phyloP scores from a whole-genome alignment of 2,329 filamentous ascomycete species.

The Hypoxylon sp. region DNA sequence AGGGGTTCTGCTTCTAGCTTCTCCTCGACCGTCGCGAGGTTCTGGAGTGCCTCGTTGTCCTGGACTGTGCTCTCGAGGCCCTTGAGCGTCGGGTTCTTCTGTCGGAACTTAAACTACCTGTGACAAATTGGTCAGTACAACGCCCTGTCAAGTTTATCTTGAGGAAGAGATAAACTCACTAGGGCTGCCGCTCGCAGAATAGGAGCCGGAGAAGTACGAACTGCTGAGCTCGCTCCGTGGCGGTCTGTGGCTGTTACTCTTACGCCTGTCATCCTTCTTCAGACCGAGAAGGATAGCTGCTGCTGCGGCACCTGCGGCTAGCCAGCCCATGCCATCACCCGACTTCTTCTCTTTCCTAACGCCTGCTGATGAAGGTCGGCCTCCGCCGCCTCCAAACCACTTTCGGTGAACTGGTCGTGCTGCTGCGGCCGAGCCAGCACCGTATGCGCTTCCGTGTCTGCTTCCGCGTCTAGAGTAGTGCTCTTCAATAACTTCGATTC shows the following conservation, averaged over 20 bases:
- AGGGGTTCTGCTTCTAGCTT: constrained; percentile 9
- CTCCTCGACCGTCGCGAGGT: constrained; percentile 23
- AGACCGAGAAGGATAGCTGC: constrained; percentile 65
- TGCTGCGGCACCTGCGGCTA: constrained; percentile 61
- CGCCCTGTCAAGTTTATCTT: constrained; percentile 38
- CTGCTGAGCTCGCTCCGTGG: constrained; percentile 57
- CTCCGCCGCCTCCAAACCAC: constrained; percentile 63
- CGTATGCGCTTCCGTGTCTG: constrained; percentile 55
- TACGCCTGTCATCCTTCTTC: constrained; percentile 56
- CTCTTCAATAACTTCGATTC: constrained; percentile 70
- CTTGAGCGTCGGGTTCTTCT: constrained; percentile 51
- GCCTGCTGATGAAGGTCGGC: constrained; percentile 50
- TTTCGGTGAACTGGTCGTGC: constrained; percentile 63
- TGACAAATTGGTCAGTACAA: constrained; percentile 42
- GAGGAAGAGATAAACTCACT: constrained; percentile 58
- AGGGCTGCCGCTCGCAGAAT: constrained; percentile 58
- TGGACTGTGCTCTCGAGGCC: constrained; percentile 43
- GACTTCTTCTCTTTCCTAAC: constrained; percentile 58
- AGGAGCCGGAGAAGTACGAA: constrained; percentile 64
- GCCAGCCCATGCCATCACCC: constrained; percentile 57
- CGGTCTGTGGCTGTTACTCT: constrained; percentile 52
- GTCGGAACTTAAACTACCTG: constrained; percentile 58
- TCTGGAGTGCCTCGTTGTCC: constrained; percentile 43
- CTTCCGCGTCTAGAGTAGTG: constrained; percentile 62
- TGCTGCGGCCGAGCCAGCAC: constrained; percentile 28